Base-by-base conservation (phyloP, 495 filamentous ascomycete genomes). In the Astrothelium subdiscretum region DNA sequence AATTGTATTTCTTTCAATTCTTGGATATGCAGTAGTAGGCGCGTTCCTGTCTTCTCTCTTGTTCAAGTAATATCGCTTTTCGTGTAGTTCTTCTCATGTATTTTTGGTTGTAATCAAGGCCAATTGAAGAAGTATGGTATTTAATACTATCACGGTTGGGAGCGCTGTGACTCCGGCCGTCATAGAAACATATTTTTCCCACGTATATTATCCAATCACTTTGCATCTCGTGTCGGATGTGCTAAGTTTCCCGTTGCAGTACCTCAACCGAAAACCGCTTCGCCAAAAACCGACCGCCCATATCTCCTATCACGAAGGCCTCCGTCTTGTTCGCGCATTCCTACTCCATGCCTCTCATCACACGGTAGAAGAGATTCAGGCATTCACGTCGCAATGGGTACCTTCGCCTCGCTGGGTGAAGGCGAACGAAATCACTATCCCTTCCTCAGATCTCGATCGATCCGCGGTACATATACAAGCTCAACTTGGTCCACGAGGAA, bases 281-380 rank as follows among this genome's bases (percentile, higher is more conserved):
- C 84, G 79, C 60, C 79, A 88, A 60, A 91, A 90, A 59, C 92
- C 91, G 1, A 92, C 87, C 24, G 85, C 87, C 1, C 90, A 92
- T 68, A 83, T 97, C 64, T 91, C 90, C 27, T 97, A 97, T 72
- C 88, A 96, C 68, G 87, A 96, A 74, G 91, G 91, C n/a, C 79
- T 97, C n/a, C 81, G 87, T 31, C 79, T 97, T 24, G 85, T 97
- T 63, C 88, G 89, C 57, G 84, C 85, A 38, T 97, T 97, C 74
- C 83, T 97, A 26, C 68, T 74, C 20, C 88, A 90, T 68, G 86
- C 90, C 1, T 91, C 91, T 1, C 84, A 88, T 64, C 90, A 95
- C 69, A 89, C 89, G 0, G 86, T 97, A 62, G 92, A 97, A 73
- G 92, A 97, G 32, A 72, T 97, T 20, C 92, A 97, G 68, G 83